phyloP scores from a whole-genome alignment of 768 basidiomycete genomes.

The Phanerochaete sordida region DNA sequence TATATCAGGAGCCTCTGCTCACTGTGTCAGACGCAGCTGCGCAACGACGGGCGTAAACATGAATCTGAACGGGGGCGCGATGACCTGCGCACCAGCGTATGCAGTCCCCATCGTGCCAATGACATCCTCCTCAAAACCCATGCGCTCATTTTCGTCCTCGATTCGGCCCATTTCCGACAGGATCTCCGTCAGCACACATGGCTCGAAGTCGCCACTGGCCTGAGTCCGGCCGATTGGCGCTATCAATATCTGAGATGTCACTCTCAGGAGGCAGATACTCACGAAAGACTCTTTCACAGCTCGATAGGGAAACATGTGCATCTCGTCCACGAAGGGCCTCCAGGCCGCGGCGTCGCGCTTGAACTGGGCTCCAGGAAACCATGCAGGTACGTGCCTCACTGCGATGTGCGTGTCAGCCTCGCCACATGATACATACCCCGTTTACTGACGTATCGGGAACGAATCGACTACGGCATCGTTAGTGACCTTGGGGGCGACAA shows the following conservation, averaged over 20 bases:
- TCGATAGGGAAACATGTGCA: conserved; percentile 10
- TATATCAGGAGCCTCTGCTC: conserved; percentile 33
- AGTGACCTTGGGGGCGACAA: neutral
- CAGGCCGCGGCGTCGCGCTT: conserved; percentile 10
- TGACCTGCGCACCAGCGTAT: neutral
- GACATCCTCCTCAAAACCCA: too few species aligned
- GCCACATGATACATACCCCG: neutral
- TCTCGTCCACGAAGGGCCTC: neutral
- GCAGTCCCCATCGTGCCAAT: neutral
- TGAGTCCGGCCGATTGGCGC: too few species aligned
- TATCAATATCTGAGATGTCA: too few species aligned
- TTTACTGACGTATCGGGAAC: neutral
- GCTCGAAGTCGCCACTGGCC: too few species aligned
- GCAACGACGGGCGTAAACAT: neutral
- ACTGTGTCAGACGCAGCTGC: neutral
- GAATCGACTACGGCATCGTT: neutral
- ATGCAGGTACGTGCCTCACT: conserved; percentile 21
- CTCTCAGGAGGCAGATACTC: neutral
- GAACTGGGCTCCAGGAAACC: conserved; percentile 22
- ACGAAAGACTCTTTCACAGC: neutral
- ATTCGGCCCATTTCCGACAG: too few species aligned
- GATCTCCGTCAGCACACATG: too few species aligned
- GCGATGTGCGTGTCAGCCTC: neutral
- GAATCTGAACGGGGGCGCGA: neutral
- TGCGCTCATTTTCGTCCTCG: too few species aligned